Conservation (phyloP, 2,329 filamentous ascomycete species). For the Fusarium buxicola region DNA sequence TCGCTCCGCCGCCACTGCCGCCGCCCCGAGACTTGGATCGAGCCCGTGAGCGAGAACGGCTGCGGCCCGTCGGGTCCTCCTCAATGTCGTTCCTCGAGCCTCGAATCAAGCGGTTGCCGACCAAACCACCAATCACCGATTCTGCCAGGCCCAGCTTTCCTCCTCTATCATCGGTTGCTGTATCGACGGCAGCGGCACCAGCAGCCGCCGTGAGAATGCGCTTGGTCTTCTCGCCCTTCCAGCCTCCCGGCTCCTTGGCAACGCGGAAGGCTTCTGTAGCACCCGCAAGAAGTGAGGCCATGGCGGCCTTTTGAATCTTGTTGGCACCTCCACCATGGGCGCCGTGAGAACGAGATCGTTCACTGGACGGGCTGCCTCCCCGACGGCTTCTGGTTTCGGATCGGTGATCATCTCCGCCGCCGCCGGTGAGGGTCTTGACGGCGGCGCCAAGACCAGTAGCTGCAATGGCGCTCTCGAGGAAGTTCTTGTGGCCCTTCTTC, state of each 20-base stretch:
- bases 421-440: slow-evolving; percentile 69
- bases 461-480: slow-evolving; percentile 71
- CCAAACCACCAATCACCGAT: slow-evolving; percentile 87
- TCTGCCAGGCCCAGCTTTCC: slow-evolving; percentile 88
- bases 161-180: slow-evolving; percentile 76
- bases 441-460: slow-evolving; percentile 71
- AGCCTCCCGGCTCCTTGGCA: slow-evolving; percentile 87
- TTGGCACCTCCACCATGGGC: slow-evolving; percentile 58
- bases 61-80: slow-evolving; percentile 71
- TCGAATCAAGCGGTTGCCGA: slow-evolving; percentile 87
- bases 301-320: slow-evolving; percentile 86
- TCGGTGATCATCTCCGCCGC: slow-evolving; percentile 56
- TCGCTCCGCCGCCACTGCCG: slow-evolving; percentile 54
- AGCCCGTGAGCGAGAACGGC: slow-evolving; percentile 75
- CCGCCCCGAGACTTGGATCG: slow-evolving; percentile 64
- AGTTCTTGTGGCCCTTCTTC: slow-evolving; percentile 72
- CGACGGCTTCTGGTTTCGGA: slow-evolving; percentile 62
- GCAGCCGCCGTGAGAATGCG: slow-evolving; percentile 89
- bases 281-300: slow-evolving; percentile 89
- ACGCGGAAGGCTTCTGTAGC: slow-evolving; percentile 93
- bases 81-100: slow-evolving; percentile 77
- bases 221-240: slow-evolving; percentile 92
- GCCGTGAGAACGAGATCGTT: slow-evolving; percentile 64
- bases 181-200: slow-evolving; percentile 88
- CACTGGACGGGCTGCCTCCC: slow-evolving; percentile 57